These are phyloP conservation scores for Zelonia costaricensis DNA, from an alignment of 208 protist species.

Conservation along the genomic window DNA sequence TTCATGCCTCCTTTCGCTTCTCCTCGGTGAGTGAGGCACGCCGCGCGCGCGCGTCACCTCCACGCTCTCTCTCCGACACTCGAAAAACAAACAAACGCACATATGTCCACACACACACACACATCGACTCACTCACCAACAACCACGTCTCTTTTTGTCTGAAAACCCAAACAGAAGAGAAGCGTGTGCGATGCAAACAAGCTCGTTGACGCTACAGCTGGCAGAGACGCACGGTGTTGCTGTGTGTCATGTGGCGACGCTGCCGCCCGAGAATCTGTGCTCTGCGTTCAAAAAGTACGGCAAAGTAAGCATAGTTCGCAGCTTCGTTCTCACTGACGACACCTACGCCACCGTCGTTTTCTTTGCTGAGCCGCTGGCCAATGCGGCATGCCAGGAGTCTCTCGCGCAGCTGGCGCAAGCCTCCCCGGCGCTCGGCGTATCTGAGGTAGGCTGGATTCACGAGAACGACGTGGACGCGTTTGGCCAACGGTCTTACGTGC, in stretches of 20 bases:
- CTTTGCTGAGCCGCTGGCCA: slow-evolving; percentile 32
- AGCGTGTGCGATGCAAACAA: slow-evolving; percentile 5
- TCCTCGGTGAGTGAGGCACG: no score
- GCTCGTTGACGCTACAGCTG: slow-evolving; percentile 26
- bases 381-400: slow-evolving; percentile 29
- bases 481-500: slow-evolving; percentile 51
- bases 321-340: slow-evolving; percentile 31
- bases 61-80: no score
- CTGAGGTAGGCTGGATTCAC: slow-evolving; percentile 66
- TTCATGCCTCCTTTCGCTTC: no score
- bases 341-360: slow-evolving; percentile 37
- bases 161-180: not conserved
- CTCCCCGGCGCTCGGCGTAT: slow-evolving; percentile 9
- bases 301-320: slow-evolving; percentile 20
- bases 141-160: no score
- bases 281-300: slow-evolving; percentile 31
- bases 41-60: no score
- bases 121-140: no score
- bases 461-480: slow-evolving; percentile 40
- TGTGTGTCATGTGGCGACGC: slow-evolving; percentile 30
- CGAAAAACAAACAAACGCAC: no score
- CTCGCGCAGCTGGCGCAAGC: slow-evolving; percentile 15
- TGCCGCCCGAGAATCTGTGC: slow-evolving; percentile 22
- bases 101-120: no score
- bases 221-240: slow-evolving; percentile 44